A percentile compares a stretch with the other conserved stretches of the same genome.
Conservation (phyloP, 139 green algal genomes). For the Desmodesmus armatus region DNA sequence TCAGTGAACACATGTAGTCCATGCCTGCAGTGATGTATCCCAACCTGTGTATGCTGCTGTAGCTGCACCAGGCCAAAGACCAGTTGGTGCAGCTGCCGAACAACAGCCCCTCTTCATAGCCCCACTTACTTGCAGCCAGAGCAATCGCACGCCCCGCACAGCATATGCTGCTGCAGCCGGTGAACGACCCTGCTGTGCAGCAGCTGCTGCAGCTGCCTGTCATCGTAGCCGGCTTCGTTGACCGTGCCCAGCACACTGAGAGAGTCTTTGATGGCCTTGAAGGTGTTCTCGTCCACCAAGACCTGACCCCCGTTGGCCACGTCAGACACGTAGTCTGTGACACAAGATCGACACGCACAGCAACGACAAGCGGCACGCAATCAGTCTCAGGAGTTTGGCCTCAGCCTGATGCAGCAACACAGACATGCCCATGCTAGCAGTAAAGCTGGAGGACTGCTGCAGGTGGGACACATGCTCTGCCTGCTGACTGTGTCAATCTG, state of each 20-base stretch:
- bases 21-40: no score
- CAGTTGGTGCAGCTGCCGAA: no score
- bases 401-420: neutral
- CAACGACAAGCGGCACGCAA: no score
- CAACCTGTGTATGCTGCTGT: neutral
- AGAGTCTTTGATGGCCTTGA: slow-evolving; percentile 25
- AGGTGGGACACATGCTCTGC: no score
- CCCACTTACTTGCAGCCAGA: no score
- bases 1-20: no score
- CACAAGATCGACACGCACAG: neutral
- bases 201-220: slow-evolving; percentile 26
- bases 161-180: slow-evolving; percentile 16
- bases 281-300: slow-evolving; percentile 35
- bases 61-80: no score
- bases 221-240: slow-evolving; percentile 22
- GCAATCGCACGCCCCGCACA: no score
- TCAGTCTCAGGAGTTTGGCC: neutral
- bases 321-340: slow-evolving; percentile 10
- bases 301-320: slow-evolving; percentile 35
- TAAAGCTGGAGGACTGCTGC: no score
- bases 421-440: neutral
- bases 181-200: slow-evolving; percentile 17
- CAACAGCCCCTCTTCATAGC: neutral
- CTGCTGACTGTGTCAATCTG: no score
- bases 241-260: slow-evolving; percentile 41